Percentiles rank a stretch among this genome's conserved stretches.
Evolutionary conservation across 2,329 filamentous ascomycete species (phyloP).

Genomic region (Fusarium napiforme): DNA sequence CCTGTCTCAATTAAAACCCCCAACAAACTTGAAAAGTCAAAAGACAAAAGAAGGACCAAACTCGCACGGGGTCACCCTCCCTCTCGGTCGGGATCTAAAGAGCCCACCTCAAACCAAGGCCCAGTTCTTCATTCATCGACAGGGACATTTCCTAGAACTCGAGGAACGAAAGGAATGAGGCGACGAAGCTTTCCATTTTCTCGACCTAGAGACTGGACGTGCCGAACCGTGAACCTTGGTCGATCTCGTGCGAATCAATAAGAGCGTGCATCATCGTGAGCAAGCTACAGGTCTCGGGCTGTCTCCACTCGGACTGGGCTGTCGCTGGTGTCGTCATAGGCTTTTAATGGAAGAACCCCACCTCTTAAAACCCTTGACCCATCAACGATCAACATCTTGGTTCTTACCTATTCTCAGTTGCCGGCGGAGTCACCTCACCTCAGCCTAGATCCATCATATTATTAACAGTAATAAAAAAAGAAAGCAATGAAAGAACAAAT

Average conservation of each 20-base stretch:
- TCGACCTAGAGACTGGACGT: background rate
- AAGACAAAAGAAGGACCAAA: slow-evolving; percentile 3
- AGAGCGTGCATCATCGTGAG: background rate
- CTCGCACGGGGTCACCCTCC: slow-evolving; percentile 34
- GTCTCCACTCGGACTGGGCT: slow-evolving; percentile 21
- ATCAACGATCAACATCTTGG: slow-evolving; percentile 27
- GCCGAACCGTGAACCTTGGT: slow-evolving; percentile 34
- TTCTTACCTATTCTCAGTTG: slow-evolving; percentile 12
- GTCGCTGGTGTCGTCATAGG: slow-evolving; percentile 36
- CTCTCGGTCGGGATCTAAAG: slow-evolving; percentile 30
- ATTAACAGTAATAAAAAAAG: background rate
- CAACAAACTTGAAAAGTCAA: slow-evolving; percentile 4
- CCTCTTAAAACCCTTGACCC: slow-evolving; percentile 22
- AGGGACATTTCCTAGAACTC: slow-evolving; percentile 23
- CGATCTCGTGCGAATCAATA: slow-evolving; percentile 2
- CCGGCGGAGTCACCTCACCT: background rate
- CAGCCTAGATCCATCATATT: background rate
- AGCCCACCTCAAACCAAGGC: slow-evolving; percentile 6
- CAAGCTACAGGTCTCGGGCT: background rate
- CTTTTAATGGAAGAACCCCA: slow-evolving; percentile 18
- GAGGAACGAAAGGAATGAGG: slow-evolving; percentile 13
- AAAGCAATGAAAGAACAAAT: background rate
- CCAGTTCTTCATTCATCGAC: slow-evolving; percentile 32
- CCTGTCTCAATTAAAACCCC: background rate
- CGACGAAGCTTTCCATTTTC: slow-evolving; percentile 16